phyloP scores from a whole-genome alignment of 208 protist species.

The Trypanosoma lewisi region DNA sequence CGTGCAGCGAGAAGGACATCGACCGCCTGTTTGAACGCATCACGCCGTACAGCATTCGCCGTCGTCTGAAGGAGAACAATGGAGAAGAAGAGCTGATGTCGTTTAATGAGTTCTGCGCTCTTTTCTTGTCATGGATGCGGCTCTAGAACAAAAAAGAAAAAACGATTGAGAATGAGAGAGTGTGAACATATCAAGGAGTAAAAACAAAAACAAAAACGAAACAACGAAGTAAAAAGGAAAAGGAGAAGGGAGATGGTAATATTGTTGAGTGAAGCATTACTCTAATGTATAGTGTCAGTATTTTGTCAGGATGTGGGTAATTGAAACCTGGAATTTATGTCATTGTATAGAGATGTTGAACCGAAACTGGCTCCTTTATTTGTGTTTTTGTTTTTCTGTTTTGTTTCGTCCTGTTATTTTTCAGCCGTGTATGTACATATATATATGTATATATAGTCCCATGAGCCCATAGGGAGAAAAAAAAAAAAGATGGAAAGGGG shows the following conservation, averaged over 20 bases:
- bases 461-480: background rate
- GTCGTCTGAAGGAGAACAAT: background rate
- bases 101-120: constrained; percentile 32
- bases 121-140: constrained; percentile 28
- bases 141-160: constrained; percentile 10
- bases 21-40: constrained; percentile 25
- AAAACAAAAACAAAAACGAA: constrained; percentile 6
- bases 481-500: no score
- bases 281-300: no score
- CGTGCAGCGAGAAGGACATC: constrained; percentile 20
- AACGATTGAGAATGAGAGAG: background rate
- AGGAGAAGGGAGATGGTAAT: background rate
- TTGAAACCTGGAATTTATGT: no score
- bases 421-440: constrained; percentile 2
- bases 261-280: background rate
- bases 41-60: constrained; percentile 17
- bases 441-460: constrained; percentile 1
- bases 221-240: background rate
- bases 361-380: background rate
- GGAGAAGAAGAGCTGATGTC: constrained; percentile 15
- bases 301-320: no score
- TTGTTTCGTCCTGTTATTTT: constrained; percentile 21
- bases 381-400: constrained; percentile 11
- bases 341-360: no score
- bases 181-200: background rate